These are phyloP conservation scores for Phaeomoniella chlamydospora DNA, from an alignment of 2,329 filamentous ascomycete genomes.

Conservation along the genomic window DNA sequence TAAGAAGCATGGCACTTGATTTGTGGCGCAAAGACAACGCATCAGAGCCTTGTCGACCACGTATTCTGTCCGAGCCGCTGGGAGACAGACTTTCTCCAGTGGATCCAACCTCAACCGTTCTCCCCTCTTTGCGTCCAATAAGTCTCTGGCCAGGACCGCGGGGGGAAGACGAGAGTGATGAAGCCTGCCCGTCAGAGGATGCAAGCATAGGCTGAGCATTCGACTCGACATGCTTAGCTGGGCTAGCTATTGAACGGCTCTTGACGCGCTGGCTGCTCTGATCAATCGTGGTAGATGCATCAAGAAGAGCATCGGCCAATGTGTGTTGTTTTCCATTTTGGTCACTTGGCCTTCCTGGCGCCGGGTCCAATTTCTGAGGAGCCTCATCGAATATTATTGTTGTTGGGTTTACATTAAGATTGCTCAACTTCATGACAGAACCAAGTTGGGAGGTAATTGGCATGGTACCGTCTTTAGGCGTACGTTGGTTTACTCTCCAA, in stretches of 20 bases:
- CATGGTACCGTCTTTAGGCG: constrained; percentile 39
- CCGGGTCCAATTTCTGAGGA: constrained; percentile 14
- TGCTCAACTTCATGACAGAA: constrained; percentile 38
- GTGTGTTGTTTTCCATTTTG: constrained; percentile 46
- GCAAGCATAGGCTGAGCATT: constrained; percentile 7
- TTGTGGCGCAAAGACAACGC: constrained; percentile 28
- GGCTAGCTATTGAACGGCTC: constrained; percentile 3
- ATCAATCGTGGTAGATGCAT: constrained; percentile 81
- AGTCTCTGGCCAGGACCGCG: constrained; percentile 14
- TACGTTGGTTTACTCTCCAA: constrained; percentile 48
- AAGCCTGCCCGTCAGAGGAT: constrained; percentile 17
- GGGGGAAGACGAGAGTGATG: constrained; percentile 18
- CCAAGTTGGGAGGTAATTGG: constrained; percentile 42
- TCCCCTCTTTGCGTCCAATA: neutral
- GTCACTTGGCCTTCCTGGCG: constrained; percentile 13
- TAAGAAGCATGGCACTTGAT: constrained; percentile 43
- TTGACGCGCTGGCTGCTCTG: constrained; percentile 27
- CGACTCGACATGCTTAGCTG: constrained; percentile 4
- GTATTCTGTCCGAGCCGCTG: neutral
- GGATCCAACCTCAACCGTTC: neutral
- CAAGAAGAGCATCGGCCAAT: constrained; percentile 77
- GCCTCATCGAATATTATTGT: constrained; percentile 72
- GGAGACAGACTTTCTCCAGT: neutral
- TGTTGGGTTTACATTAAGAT: constrained; percentile 64
- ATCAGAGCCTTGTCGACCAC: constrained; percentile 14